A percentile compares a stretch with the other conserved stretches of the same genome.
phyloP scores from a whole-genome alignment of 441 rosid genomes.

The Adansonia gregorii region DNA sequence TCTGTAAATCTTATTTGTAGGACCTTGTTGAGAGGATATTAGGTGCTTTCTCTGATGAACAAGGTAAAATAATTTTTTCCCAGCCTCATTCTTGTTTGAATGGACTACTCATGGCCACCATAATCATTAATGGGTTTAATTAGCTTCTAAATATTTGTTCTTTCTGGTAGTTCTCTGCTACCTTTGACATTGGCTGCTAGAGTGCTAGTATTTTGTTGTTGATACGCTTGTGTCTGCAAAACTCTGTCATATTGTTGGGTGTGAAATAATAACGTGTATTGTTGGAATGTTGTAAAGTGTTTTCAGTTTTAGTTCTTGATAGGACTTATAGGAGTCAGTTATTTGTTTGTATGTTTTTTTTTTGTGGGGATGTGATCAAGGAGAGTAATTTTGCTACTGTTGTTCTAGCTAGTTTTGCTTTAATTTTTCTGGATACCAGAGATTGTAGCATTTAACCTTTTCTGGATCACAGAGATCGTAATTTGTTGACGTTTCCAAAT shows the following conservation, averaged over 20 bases:
- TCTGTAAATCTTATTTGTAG: slow-evolving; percentile 46
- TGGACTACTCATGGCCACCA: background rate
- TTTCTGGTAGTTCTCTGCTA: background rate
- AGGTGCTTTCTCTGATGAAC: slow-evolving; percentile 67
- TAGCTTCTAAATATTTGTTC: background rate
- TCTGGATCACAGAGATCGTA: too few species aligned
- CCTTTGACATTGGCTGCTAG: background rate
- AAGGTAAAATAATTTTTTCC: slow-evolving; percentile 52
- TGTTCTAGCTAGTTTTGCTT: too few species aligned
- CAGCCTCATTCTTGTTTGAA: background rate
- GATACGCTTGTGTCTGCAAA: background rate
- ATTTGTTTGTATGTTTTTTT: too few species aligned
- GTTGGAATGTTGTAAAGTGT: background rate
- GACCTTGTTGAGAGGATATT: slow-evolving; percentile 91
- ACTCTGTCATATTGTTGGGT: too few species aligned
- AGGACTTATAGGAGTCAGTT: background rate
- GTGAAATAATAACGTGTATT: background rate
- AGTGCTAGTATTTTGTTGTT: slow-evolving; percentile 16
- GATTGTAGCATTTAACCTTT: too few species aligned
- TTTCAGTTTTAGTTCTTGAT: background rate
- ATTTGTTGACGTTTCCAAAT: too few species aligned
- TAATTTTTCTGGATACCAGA: too few species aligned
- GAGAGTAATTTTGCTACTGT: background rate
- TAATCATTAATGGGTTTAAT: slow-evolving; percentile 6
- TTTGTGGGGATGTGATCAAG: background rate